Percentiles rank a stretch among this genome's conserved stretches.
Conservation (phyloP, 345 rosid species). For the Schrenkiella parvula region DNA sequence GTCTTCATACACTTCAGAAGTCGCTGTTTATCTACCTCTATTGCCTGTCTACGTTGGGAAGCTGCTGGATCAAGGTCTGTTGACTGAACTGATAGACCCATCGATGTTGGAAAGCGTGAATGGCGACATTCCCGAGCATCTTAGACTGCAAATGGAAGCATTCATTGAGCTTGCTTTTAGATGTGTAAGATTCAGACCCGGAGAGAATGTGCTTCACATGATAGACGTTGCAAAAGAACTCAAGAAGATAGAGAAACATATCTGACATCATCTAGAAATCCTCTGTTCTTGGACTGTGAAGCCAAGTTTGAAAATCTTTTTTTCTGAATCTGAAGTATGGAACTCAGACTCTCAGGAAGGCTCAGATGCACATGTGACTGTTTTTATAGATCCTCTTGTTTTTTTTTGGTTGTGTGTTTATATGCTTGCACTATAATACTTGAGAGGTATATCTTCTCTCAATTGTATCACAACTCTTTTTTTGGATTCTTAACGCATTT, state of each 20-base stretch:
- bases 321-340: background rate
- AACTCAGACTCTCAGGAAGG: background rate
- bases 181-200: conserved; percentile 23
- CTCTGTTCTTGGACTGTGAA: background rate
- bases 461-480: background rate
- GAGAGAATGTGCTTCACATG: conserved; percentile 3
- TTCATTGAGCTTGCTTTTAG: conserved; percentile 24
- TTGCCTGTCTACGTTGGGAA: conserved; percentile 8
- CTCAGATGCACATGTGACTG: background rate
- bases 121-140: background rate
- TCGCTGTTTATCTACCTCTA: conserved; percentile 9
- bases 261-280: background rate
- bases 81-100: conserved; percentile 9
- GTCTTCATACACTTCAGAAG: conserved; percentile 3
- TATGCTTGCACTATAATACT: background rate
- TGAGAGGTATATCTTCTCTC: background rate
- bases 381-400: background rate
- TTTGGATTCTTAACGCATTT: background rate
- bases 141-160: conserved; percentile 18
- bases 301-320: background rate
- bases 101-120: background rate
- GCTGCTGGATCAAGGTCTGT: background rate
- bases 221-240: conserved; percentile 16
- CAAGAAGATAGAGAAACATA: background rate
- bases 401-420: background rate